Evolutionary conservation across 352 stramenopile genomes (phyloP).

Genomic region (Pythium chondricola): DNA sequence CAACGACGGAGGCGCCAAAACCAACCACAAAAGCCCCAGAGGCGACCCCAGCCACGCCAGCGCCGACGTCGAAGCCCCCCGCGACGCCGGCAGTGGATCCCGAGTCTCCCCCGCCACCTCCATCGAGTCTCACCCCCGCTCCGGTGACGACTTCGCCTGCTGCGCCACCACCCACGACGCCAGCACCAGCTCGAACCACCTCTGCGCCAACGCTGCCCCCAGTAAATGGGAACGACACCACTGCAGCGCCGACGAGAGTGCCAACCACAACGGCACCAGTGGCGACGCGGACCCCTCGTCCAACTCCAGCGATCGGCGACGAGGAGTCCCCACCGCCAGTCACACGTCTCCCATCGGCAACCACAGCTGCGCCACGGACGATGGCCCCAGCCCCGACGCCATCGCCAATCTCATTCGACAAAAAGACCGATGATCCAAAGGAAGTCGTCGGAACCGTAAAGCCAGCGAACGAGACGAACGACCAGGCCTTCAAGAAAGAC

Average conservation of each 20-base stretch:
- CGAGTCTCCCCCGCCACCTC: conserved; percentile 9
- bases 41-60: not conserved
- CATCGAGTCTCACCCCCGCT: not conserved
- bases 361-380: not conserved
- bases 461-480: conserved; percentile 1
- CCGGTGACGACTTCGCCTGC: not conserved
- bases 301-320: not conserved
- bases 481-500: conserved; percentile 8
- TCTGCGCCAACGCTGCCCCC: not conserved
- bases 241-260: not conserved
- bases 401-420: conserved; percentile 4
- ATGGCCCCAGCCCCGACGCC: not conserved
- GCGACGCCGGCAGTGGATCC: not conserved
- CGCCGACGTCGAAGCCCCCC: not conserved
- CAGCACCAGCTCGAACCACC: not conserved
- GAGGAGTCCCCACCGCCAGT: not conserved
- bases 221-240: not conserved
- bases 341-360: not conserved
- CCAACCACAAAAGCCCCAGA: not conserved
- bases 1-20: not conserved
- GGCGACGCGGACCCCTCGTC: too few relatives aligned
- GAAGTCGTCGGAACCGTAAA: conserved; percentile 7
- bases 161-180: not conserved
- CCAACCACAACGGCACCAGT: not conserved
- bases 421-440: not conserved